Conservation (phyloP, 179 eudicot species). For the Carnegiea gigantea region DNA sequence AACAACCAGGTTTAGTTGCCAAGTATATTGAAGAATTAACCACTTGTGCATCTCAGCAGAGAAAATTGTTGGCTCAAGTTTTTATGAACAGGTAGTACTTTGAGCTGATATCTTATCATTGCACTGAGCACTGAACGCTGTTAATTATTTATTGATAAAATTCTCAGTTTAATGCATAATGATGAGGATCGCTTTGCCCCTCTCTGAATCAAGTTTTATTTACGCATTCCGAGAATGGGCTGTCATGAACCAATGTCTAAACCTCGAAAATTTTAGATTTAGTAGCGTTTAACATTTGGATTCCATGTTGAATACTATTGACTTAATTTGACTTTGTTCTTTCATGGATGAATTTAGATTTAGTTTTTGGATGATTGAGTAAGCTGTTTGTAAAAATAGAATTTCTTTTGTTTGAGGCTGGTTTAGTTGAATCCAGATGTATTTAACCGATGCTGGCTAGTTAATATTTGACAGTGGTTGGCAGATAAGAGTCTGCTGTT, state of each 20-base stretch:
- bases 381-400: not conserved
- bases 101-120: conserved; percentile 5
- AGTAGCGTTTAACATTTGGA: not conserved
- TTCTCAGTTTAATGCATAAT: not conserved
- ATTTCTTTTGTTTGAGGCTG: not conserved
- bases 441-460: conserved; percentile 7
- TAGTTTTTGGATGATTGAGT: not conserved
- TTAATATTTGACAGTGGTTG: not conserved
- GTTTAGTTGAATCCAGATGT: not conserved
- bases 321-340: not conserved
- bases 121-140: not conserved
- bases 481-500: not conserved
- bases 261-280: not conserved
- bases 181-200: not conserved
- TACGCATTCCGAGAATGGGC: not conserved
- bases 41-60: conserved; percentile 39
- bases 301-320: not conserved
- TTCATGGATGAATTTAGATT: not conserved
- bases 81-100: conserved; percentile 60
- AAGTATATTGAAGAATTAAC: conserved; percentile 68
- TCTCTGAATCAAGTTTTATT: not conserved
- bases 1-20: conserved; percentile 66
- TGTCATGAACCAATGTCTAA: not conserved
- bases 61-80: conserved; percentile 48
- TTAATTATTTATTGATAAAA: not conserved